These are phyloP conservation scores for Stephania cephalantha DNA, from an alignment of 164 flowering plant genomes.

Conservation along the genomic window DNA sequence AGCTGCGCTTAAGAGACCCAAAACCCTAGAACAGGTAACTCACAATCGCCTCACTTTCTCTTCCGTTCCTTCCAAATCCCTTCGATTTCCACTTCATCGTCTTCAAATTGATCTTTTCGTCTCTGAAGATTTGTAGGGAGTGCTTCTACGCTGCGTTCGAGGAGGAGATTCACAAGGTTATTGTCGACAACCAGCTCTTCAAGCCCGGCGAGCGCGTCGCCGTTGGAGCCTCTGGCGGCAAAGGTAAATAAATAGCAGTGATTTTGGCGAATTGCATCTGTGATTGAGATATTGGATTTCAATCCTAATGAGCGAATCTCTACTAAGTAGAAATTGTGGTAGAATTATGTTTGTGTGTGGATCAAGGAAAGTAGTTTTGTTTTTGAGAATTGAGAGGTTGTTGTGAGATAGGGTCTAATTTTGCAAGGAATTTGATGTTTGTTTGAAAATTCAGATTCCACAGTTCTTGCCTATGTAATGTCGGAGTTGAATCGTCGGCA, in stretches of 20 bases:
- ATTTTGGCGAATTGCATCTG: neutral
- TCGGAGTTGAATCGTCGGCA: constrained; percentile 79
- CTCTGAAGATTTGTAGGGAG: constrained; percentile 78
- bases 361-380: neutral
- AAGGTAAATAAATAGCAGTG: constrained; percentile 40
- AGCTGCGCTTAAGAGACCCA: constrained; percentile 83
- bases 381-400: neutral
- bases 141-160: constrained; percentile 88
- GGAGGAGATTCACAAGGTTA: constrained; percentile 84
- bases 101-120: neutral
- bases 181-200: constrained; percentile 72
- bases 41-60: neutral
- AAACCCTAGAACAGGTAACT: constrained; percentile 74
- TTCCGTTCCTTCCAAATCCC: neutral
- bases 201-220: constrained; percentile 88
- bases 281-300: neutral
- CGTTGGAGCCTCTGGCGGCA: constrained; percentile 97
- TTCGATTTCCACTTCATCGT: neutral
- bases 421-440: neutral
- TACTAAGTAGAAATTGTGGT: neutral
- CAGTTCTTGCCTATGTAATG: constrained; percentile 89
- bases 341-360: no score
- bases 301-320: neutral
- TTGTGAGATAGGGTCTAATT: neutral
- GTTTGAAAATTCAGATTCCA: constrained; percentile 60